These are phyloP conservation scores for Cutaneotrichosporon spelunceum DNA, from an alignment of 1,284 basidiomycete genomes.

Conservation along the genomic window DNA sequence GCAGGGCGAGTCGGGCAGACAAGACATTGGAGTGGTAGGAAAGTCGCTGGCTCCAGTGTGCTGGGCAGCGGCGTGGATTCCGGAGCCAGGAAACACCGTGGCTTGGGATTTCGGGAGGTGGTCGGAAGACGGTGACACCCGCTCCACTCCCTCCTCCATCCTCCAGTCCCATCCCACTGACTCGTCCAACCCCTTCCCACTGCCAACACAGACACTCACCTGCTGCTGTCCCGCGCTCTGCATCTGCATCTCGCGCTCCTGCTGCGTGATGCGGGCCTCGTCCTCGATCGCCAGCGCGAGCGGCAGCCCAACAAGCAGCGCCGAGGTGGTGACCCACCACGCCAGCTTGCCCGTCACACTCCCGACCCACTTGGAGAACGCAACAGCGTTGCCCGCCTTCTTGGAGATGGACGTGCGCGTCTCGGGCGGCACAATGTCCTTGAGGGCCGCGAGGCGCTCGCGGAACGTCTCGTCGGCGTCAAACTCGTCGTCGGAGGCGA, in stretches of 20 bases:
- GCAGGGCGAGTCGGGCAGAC: no score
- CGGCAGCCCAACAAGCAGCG: constrained; percentile 87
- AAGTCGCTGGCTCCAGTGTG: no score
- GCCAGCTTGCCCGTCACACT: constrained; percentile 76
- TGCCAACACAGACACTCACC: constrained; percentile 56
- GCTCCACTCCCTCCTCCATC: neutral
- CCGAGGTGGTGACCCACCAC: constrained; percentile 92
- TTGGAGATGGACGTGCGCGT: constrained; percentile 73
- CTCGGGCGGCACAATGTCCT: constrained; percentile 89
- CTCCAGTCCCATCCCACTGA: neutral
- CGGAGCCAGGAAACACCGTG: no score
- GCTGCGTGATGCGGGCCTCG: constrained; percentile 87
- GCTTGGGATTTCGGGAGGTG: no score
- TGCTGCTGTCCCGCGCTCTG: constrained; percentile 89
- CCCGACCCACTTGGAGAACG: constrained; percentile 58
- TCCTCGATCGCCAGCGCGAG: constrained; percentile 91
- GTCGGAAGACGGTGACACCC: no score
- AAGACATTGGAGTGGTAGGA: neutral
- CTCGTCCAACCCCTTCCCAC: neutral
- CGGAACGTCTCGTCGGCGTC: constrained; percentile 66
- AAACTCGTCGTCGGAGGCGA: constrained; percentile 40
- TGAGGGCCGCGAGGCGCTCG: constrained; percentile 84
- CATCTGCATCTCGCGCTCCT: constrained; percentile 91
- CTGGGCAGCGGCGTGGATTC: no score
- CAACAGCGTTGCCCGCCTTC: constrained; percentile 61